Evolutionary conservation across 2,329 filamentous ascomycete species (phyloP), one percentile per base, ranked within the genome.

Genomic region (Aspergillus ustus): DNA sequence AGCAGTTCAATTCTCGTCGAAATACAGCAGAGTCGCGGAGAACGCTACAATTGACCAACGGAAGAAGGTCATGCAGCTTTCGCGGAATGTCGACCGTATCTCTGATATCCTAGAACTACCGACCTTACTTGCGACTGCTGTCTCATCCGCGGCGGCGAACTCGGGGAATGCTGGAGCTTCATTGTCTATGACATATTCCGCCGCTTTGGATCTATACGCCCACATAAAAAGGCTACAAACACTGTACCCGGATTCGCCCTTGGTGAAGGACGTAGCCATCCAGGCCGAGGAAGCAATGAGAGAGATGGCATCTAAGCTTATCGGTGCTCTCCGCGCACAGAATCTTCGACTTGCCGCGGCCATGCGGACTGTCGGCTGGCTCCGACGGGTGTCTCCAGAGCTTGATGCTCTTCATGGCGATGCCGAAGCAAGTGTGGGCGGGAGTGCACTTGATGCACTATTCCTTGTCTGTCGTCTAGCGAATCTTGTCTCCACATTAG

Each of bases 21-120:
- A 89, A 46, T 97, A 97, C 75, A 90, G 89, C 76, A 91, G 91
- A 71, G 87, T 85, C 59, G 84, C 84, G 57, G 87, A 90, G 63
- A 89, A 88, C 67, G 84, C 88, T 53, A 80, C 92, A 0, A 82
- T 97, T 29, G 88, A 89, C 54, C 82, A 89, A 28, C 87, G 95
- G 67, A 91, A 91, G 70, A 89, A 90, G 72, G 91, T 92, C 0
- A 85, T 97, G 72, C 84, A 96, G 22, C 83, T 98, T 17, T 87
- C 92, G 19, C 86, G 91, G 52, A 98, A 97, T 74, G 89, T 94
- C 29, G 94, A 97, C 75, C 88, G 94, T 59, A 84, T 98, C 3
- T 90, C 93, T 31, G 93, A 97, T 74, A 89, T 98, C 34, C 87
- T 99, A 62, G 94, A 98, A 71, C 85, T 99, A 31, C 95, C 95